A percentile compares a stretch with the other conserved stretches of the same genome.
Conservation (phyloP, 306 rosid species). For the Mimosa pudica region DNA sequence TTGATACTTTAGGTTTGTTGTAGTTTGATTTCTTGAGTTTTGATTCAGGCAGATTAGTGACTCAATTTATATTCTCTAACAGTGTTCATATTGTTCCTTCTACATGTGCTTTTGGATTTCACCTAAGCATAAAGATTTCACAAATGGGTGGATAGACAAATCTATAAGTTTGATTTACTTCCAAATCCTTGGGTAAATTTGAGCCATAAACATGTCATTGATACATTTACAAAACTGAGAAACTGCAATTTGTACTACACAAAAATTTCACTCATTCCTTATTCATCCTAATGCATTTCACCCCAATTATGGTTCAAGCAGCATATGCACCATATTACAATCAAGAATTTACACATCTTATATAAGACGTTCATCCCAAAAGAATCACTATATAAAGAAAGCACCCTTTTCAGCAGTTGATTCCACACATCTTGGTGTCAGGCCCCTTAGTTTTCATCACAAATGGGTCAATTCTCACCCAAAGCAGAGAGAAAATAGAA, state of each 20-base stretch:
- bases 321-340: constrained; percentile 32
- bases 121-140: constrained; percentile 1
- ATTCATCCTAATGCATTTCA: constrained; percentile 48
- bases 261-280: constrained; percentile 53
- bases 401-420: constrained; percentile 72
- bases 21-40: not conserved
- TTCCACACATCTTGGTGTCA: constrained; percentile 77
- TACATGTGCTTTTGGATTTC: constrained; percentile 6
- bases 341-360: constrained; percentile 51
- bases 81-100: not conserved
- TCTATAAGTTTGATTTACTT: constrained; percentile 34
- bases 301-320: constrained; percentile 40
- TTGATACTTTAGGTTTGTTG: not conserved
- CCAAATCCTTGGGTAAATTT: constrained; percentile 32
- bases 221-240: constrained; percentile 58
- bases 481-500: constrained; percentile 90
- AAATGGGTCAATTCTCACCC: constrained; percentile 96
- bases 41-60: not conserved
- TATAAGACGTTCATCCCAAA: constrained; percentile 41
- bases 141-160: constrained; percentile 14
- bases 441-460: constrained; percentile 91
- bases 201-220: constrained; percentile 35
- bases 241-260: constrained; percentile 53
- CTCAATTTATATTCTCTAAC: not conserved
- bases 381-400: constrained; percentile 36